phyloP scores from a whole-genome alignment of 1,139 yeast genomes.

The Suhomyces bokatorum region DNA sequence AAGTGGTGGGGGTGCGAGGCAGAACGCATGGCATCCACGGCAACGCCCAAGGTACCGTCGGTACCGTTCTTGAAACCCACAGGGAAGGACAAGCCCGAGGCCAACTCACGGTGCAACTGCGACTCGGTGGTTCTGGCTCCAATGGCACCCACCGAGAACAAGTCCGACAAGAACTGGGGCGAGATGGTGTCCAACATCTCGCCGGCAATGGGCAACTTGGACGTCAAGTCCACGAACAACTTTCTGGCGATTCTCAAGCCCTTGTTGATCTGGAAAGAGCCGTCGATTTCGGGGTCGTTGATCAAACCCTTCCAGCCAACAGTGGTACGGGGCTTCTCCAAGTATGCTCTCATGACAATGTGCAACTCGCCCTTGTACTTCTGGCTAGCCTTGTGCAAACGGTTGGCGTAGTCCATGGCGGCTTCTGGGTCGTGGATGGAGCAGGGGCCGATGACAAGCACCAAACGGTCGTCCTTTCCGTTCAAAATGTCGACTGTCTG shows the following conservation, averaged over 20 bases:
- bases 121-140: slow-evolving; percentile 99
- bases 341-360: slow-evolving; percentile 94
- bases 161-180: slow-evolving; percentile 89
- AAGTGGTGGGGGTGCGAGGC: slow-evolving; percentile 94
- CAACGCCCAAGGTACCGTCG: slow-evolving; percentile 89
- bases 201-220: slow-evolving; percentile 83
- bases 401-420: slow-evolving; percentile 82
- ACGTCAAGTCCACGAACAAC: slow-evolving; percentile 78
- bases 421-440: slow-evolving; percentile 94
- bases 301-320: slow-evolving; percentile 99
- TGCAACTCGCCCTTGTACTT: slow-evolving; percentile 72
- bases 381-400: slow-evolving; percentile 59
- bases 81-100: slow-evolving; percentile 94
- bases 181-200: slow-evolving; percentile 98
- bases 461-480: slow-evolving; percentile 77
- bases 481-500: slow-evolving; percentile 67
- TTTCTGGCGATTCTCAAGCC: slow-evolving; percentile 88
- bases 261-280: slow-evolving; percentile 90
- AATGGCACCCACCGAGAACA: slow-evolving; percentile 91
- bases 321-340: slow-evolving; percentile 97
- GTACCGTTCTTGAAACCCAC: slow-evolving; percentile 98
- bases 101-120: slow-evolving; percentile 92
- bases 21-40: slow-evolving; percentile 91
- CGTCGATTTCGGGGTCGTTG: slow-evolving; percentile 95
- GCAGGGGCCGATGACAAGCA: slow-evolving; percentile 93